Conservation (phyloP, 176 grass and related monocot species). For the Zoysia japonica region DNA sequence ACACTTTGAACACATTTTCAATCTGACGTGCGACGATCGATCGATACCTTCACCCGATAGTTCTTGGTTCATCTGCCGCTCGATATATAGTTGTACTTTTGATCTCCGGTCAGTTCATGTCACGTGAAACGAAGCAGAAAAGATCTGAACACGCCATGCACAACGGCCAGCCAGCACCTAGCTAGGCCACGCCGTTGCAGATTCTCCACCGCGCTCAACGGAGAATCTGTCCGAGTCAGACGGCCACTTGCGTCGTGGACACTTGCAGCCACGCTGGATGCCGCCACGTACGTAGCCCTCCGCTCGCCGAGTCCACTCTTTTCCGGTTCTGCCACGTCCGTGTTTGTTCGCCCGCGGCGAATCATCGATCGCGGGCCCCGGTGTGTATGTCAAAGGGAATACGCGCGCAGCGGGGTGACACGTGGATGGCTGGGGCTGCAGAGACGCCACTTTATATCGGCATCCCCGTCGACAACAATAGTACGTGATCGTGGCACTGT, state of each 20-base stretch:
- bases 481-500: background rate
- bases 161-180: background rate
- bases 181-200: background rate
- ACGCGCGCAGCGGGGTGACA: background rate
- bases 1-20: no score
- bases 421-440: slow-evolving; percentile 35
- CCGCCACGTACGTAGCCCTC: slow-evolving; percentile 39
- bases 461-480: slow-evolving; percentile 2
- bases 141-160: slow-evolving; percentile 20
- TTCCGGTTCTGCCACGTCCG: slow-evolving; percentile 41
- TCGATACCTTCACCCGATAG: background rate
- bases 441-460: background rate
- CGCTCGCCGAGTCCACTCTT: background rate
- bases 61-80: background rate
- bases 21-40: no score
- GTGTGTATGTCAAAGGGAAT: slow-evolving; percentile 23
- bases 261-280: background rate
- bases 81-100: background rate
- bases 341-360: slow-evolving; percentile 31
- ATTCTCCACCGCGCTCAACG: slow-evolving; percentile 17
- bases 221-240: slow-evolving; percentile 33
- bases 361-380: slow-evolving; percentile 17
- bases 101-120: background rate
- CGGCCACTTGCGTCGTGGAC: background rate
- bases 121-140: background rate